Conservation (phyloP, 345 rosid genomes). For the Cardamine resedifolia region DNA sequence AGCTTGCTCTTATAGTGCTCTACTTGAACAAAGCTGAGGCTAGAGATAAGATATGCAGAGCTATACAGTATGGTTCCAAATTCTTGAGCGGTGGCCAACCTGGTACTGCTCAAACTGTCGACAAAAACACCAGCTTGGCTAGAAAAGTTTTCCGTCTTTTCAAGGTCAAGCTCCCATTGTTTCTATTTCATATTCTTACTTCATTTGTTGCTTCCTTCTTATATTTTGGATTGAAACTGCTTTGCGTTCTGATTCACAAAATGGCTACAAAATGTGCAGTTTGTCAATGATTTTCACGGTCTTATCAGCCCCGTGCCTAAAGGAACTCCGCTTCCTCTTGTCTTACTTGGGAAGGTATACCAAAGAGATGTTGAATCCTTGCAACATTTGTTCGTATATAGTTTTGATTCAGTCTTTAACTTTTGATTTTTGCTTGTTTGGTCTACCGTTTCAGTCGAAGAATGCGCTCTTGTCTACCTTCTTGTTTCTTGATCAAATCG, state of each 20-base stretch:
- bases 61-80: constrained; percentile 94
- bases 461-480: constrained; percentile 84
- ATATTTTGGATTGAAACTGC: constrained; percentile 3
- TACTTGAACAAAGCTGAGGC: constrained; percentile 98
- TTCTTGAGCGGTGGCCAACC: constrained; percentile 88
- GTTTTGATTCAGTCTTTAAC: constrained; percentile 1
- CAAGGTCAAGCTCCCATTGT: constrained; percentile 49
- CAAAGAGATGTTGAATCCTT: background rate
- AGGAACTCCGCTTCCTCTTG: constrained; percentile 89
- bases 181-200: background rate
- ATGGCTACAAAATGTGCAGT: constrained; percentile 46
- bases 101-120: constrained; percentile 92
- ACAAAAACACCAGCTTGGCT: constrained; percentile 94
- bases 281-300: constrained; percentile 83
- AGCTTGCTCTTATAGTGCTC: constrained; percentile 78
- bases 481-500: constrained; percentile 96
- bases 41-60: constrained; percentile 99
- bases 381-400: background rate
- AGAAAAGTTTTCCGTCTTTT: constrained; percentile 96
- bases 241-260: background rate
- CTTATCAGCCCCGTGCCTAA: constrained; percentile 86
- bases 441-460: constrained; percentile 61
- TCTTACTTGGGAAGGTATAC: constrained; percentile 81
- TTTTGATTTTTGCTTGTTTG: constrained; percentile 22
- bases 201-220: constrained; percentile 9